phyloP scores from a whole-genome alignment of 116 monocot genomes.

The Posidonia oceanica region DNA sequence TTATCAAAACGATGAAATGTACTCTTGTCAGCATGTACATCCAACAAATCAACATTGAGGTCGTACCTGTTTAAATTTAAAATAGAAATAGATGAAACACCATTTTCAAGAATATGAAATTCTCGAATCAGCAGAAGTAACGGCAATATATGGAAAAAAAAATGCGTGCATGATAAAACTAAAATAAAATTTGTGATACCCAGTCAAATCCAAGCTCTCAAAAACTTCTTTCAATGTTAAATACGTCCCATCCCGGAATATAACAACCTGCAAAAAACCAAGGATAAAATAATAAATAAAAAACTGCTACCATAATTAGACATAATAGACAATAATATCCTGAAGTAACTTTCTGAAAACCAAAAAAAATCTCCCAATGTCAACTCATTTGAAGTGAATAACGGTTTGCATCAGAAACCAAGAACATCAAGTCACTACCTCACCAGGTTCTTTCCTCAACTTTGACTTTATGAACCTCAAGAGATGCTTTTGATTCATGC shows the following conservation, averaged over 20 bases:
- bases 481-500: conserved; percentile 99
- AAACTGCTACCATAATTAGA: too few species aligned
- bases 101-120: not conserved
- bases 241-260: conserved; percentile 98
- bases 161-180: too few species aligned
- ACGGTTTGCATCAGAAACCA: not conserved
- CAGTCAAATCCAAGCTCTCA: conserved; percentile 96
- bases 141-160: too few species aligned
- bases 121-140: too few species aligned
- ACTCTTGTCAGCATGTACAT: conserved; percentile 99
- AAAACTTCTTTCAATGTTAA: conserved; percentile 96
- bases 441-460: conserved; percentile 94
- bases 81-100: not conserved
- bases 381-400: not conserved
- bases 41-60: conserved; percentile 93
- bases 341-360: not conserved
- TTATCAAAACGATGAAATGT: conserved; percentile 99
- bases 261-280: conserved; percentile 62
- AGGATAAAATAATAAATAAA: not conserved
- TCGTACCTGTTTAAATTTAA: conserved; percentile 55
- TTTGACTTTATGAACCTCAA: conserved; percentile 98
- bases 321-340: not conserved
- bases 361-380: not conserved
- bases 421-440: conserved; percentile 33
- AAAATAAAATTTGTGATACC: conserved; percentile 30